Evolutionary conservation across 2,329 filamentous ascomycete species (phyloP).

Genomic region (Pseudogymnoascus sp.): DNA sequence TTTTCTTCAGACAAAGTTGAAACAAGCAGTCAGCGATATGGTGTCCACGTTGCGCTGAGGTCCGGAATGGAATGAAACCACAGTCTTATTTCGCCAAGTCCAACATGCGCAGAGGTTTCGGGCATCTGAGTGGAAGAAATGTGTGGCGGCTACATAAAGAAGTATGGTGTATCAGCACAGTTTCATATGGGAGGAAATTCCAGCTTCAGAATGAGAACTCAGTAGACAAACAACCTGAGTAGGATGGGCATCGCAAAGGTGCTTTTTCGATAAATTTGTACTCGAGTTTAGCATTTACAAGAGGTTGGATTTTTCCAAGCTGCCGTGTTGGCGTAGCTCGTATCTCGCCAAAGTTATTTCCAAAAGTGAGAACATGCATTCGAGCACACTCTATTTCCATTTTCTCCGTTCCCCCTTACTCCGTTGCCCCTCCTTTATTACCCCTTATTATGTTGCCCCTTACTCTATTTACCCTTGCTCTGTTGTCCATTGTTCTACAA

Average conservation of each 20-base stretch:
- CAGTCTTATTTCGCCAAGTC: background rate
- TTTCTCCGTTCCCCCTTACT: background rate
- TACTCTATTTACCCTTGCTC: background rate
- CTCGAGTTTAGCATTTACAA: background rate
- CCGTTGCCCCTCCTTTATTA: background rate
- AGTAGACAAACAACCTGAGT: background rate
- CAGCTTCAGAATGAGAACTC: background rate
- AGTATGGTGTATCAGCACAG: background rate
- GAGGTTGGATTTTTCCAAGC: background rate
- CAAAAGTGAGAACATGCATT: background rate
- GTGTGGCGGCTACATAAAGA: background rate
- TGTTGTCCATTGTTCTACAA: background rate
- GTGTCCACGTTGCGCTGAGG: background rate
- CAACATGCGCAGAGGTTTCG: background rate
- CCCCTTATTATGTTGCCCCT: background rate
- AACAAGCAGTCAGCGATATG: background rate
- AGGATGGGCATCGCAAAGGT: background rate
- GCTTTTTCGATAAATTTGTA: background rate
- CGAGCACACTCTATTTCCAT: no score
- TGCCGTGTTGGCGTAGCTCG: background rate
- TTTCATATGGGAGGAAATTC: background rate
- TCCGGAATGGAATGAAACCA: background rate
- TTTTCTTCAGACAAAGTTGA: constrained; percentile 6
- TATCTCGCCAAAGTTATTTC: background rate
- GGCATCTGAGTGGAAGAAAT: background rate